Conservation (phyloP, 257 asterid genomes). For the Solanum paucissectum region DNA sequence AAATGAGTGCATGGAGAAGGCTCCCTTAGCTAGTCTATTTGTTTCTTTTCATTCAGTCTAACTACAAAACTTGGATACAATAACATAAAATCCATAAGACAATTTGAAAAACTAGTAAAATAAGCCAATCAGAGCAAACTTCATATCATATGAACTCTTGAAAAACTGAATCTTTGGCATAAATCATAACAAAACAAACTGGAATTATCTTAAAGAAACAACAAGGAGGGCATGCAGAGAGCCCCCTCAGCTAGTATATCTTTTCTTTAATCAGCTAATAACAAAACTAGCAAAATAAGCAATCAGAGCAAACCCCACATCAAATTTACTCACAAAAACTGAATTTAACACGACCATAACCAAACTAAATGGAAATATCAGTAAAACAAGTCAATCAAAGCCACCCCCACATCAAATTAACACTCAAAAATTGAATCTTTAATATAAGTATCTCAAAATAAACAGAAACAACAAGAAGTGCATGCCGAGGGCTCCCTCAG, state of each 20-base stretch:
- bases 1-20: conserved; percentile 53
- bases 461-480: conserved; percentile 43
- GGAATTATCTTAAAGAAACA: conserved; percentile 42
- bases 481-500: conserved; percentile 47
- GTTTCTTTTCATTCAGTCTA: not conserved
- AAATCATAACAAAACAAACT: not conserved
- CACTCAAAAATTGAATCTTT: not conserved
- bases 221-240: conserved; percentile 55
- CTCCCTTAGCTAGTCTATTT: conserved; percentile 61
- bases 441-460: not conserved
- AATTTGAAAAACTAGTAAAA: not conserved
- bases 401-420: not conserved
- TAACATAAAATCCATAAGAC: not conserved
- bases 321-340: not conserved
- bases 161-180: not conserved
- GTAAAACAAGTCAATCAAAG: not conserved
- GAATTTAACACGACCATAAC: not conserved
- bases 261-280: conserved; percentile 17
- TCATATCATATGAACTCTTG: not conserved
- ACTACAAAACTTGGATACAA: not conserved
- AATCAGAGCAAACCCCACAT: not conserved
- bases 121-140: not conserved
- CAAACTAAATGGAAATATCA: not conserved
- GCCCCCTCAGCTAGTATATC: conserved; percentile 39
- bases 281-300: not conserved